These are phyloP conservation scores for Mycena vulgaris DNA, from an alignment of 768 basidiomycete genomes.

Conservation along the genomic window DNA sequence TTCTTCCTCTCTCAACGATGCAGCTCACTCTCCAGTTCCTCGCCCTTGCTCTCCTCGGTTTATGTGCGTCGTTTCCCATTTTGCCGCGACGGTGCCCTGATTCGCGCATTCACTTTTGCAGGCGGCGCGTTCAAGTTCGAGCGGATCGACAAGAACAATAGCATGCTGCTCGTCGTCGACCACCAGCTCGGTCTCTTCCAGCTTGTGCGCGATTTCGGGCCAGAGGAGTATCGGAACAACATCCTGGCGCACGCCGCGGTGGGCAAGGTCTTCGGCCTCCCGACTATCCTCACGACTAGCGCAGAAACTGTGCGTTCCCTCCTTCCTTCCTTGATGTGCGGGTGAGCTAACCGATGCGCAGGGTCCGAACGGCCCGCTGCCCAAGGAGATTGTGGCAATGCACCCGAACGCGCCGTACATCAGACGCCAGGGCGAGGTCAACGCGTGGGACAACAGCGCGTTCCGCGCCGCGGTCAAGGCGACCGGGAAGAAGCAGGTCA, in stretches of 20 bases:
- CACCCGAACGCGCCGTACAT: constrained; percentile 61
- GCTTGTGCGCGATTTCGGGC: constrained; percentile 58
- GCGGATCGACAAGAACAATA: constrained; percentile 62
- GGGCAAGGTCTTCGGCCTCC: constrained; percentile 61
- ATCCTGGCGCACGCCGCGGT: constrained; percentile 64
- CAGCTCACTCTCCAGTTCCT: constrained; percentile 19
- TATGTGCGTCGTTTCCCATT: neutral
- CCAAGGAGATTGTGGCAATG: constrained; percentile 60
- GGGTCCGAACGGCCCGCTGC: constrained; percentile 67
- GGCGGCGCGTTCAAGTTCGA: constrained; percentile 47
- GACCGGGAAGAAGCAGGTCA: constrained; percentile 66
- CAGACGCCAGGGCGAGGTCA: constrained; percentile 56
- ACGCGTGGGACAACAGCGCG: constrained; percentile 67
- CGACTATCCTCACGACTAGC: constrained; percentile 62
- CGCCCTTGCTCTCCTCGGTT: constrained; percentile 14
- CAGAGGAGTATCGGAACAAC: constrained; percentile 59
- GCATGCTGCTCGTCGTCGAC: constrained; percentile 61
- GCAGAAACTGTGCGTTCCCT: constrained; percentile 58
- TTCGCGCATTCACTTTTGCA: too few relatives aligned
- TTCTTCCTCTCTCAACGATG: constrained; percentile 1
- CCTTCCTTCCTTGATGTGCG: neutral
- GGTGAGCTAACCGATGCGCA: neutral
- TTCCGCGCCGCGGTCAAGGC: constrained; percentile 63
- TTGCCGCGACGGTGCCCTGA: neutral
- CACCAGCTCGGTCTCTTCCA: constrained; percentile 66